Evolutionary conservation across 768 basidiomycete genomes (phyloP), one percentile per base, ranked within the genome.

Genomic region (Tylopilus subfusipes): DNA sequence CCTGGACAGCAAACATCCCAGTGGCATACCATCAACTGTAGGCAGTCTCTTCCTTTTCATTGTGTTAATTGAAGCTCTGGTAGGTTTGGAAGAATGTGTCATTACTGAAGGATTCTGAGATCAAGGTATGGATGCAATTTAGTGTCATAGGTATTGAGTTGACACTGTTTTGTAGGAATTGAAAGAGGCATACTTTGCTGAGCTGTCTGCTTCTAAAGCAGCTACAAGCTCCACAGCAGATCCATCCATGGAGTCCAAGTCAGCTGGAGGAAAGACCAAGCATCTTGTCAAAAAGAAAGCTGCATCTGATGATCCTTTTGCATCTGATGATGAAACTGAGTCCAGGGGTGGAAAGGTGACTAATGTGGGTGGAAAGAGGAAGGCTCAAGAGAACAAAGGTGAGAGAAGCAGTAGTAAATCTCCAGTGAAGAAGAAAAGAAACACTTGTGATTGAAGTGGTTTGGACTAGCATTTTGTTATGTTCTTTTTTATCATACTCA

Each of bases 1-100:
- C 1, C 72, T 90, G 52, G 85, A 89, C 59, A 88, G 86, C 68
- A 90, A 90, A 63, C 88, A 90, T 64, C 68, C 83, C 1, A 88
- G 86, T 63, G 85, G 87, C 9, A 77, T 90, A 48, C 80, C 77
- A 38, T 84, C 88, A 22, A 88, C 88, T 56, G 88, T 86, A 53
- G 43, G 77, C 67, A 14, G 2, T 29, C 46, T 24, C 10, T 18
- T 31, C 18, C 4, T 40, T 31, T 39, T 22, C 42, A 44, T n/a
- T 19, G 53, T 30, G 52, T 42, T 10, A 13, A 21, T 48, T 18
- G 19, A 55, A 27, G 18, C n/a, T 53, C 38, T 42, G 54, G 5
- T 55, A 88, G 88, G 74, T 82, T 29, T 89, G 88, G 86, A 88
- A 85, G 72, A 84, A 81, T 61, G 72, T 75, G 9, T 74, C 78